Evolutionary conservation across 345 rosid genomes (phyloP).

Genomic region (Abelmoschus esculentus): DNA sequence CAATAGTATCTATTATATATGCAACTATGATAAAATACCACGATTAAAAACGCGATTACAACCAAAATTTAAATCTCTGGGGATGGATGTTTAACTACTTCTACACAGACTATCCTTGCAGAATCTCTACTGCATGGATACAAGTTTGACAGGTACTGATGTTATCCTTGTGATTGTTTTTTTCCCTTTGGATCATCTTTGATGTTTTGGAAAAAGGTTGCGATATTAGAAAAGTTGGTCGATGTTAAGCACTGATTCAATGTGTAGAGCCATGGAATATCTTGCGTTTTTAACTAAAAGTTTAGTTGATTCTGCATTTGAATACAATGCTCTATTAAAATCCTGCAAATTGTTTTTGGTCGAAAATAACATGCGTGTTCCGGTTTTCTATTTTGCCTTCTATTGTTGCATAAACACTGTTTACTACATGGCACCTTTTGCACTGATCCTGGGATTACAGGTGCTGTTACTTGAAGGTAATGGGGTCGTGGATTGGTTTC

Average conservation of each 20-base stretch:
- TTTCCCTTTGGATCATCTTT: background rate
- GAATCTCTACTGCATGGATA: constrained; percentile 94
- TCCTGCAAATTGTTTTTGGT: background rate
- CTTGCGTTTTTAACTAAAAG: background rate
- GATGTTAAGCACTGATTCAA: background rate
- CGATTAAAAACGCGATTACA: too few species aligned
- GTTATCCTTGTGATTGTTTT: background rate
- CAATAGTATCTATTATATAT: too few species aligned
- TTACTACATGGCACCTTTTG: constrained; percentile 98
- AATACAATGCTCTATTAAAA: too few species aligned
- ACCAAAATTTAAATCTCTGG: too few species aligned
- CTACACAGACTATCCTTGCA: constrained; percentile 97
- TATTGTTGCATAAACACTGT: constrained; percentile 80
- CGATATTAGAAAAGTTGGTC: background rate
- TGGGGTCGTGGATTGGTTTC: constrained; percentile 72
- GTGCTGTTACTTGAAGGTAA: constrained; percentile 80
- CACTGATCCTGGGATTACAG: constrained; percentile 84
- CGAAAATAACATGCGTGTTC: background rate
- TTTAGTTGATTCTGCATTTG: background rate
- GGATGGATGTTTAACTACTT: constrained; percentile 60
- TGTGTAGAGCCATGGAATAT: background rate
- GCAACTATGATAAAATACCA: too few species aligned
- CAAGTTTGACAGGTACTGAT: constrained; percentile 86
- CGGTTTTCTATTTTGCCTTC: background rate
- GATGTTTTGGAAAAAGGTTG: background rate